These are phyloP conservation scores for Xerocomus nothofagi DNA, from an alignment of 1,284 basidiomycete genomes.

Conservation along the genomic window DNA sequence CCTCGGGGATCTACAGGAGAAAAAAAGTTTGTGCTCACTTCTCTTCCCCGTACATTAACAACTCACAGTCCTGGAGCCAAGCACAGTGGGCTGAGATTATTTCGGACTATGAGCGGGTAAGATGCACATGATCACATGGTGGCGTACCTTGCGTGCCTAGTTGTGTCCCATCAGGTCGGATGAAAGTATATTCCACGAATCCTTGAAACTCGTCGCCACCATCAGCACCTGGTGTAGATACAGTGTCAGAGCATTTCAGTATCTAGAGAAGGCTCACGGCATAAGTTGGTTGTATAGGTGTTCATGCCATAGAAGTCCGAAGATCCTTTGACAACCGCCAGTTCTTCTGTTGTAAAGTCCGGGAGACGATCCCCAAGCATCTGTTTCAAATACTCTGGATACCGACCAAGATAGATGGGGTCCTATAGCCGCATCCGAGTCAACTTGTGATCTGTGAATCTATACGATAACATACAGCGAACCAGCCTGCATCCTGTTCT, in stretches of 20 bases:
- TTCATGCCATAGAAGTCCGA: conserved; percentile 75
- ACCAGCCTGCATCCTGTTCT: conserved; percentile 50
- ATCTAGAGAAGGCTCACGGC: conserved; percentile 41
- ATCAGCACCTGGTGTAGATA: conserved; percentile 47
- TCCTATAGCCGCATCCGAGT: conserved; percentile 40
- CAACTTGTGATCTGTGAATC: not conserved
- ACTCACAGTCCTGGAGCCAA: conserved; percentile 65
- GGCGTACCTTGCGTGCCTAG: conserved; percentile 64
- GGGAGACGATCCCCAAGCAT: conserved; percentile 68
- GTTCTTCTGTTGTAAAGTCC: conserved; percentile 61
- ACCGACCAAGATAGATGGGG: conserved; percentile 72
- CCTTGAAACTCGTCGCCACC: conserved; percentile 69
- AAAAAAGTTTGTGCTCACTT: conserved; percentile 6
- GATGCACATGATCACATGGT: not conserved
- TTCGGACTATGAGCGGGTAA: conserved; percentile 1
- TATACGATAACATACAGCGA: conserved; percentile 45
- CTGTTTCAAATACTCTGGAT: conserved; percentile 61
- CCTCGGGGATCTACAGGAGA: conserved; percentile 50
- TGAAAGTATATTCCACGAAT: conserved; percentile 60
- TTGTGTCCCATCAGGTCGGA: conserved; percentile 61
- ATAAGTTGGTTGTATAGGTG: conserved; percentile 72
- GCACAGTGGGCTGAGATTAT: conserved; percentile 49
- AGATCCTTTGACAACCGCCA: conserved; percentile 61
- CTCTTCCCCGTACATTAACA: conserved; percentile 4
- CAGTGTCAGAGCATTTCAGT: not conserved